Conservation (phyloP, 768 basidiomycete genomes). For the Auricularia auricula-judae region DNA sequence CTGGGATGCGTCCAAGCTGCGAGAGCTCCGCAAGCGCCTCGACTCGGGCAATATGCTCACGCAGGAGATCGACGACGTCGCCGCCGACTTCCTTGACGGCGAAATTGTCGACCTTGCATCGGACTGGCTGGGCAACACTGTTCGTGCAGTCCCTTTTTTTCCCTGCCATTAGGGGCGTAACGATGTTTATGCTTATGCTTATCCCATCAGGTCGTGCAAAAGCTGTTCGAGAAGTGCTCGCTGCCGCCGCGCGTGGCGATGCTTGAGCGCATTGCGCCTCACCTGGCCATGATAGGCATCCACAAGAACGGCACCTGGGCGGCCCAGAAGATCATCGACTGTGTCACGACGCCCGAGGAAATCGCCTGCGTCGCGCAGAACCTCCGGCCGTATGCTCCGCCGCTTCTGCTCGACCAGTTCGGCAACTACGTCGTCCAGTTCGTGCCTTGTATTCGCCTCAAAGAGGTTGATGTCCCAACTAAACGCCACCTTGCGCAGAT, state of each 20-base stretch:
- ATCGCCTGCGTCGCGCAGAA: constrained; percentile 75
- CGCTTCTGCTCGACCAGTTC: constrained; percentile 87
- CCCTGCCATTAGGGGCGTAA: constrained; percentile 22
- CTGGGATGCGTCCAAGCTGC: constrained; percentile 88
- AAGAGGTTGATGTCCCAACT: background rate
- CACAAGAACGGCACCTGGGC: constrained; percentile 99
- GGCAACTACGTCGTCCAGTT: constrained; percentile 91
- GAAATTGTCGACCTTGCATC: constrained; percentile 93
- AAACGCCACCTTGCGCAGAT: constrained; percentile 29
- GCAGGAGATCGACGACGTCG: constrained; percentile 85
- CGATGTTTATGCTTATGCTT: background rate
- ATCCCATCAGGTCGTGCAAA: constrained; percentile 75
- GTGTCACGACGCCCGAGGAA: constrained; percentile 80
- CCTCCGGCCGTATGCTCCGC: constrained; percentile 83
- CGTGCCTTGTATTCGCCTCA: constrained; percentile 20
- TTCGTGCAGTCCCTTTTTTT: constrained; percentile 12
- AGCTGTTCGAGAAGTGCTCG: constrained; percentile 87
- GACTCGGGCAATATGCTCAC: constrained; percentile 79
- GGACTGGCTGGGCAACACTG: constrained; percentile 96
- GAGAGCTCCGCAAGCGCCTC: constrained; percentile 87
- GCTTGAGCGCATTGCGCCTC: constrained; percentile 87
- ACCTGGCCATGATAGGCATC: constrained; percentile 93
- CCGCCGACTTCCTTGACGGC: constrained; percentile 81
- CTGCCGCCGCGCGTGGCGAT: constrained; percentile 69
- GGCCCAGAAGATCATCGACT: constrained; percentile 98